phyloP scores from a whole-genome alignment of 768 basidiomycete species.

The Trametes cingulata region DNA sequence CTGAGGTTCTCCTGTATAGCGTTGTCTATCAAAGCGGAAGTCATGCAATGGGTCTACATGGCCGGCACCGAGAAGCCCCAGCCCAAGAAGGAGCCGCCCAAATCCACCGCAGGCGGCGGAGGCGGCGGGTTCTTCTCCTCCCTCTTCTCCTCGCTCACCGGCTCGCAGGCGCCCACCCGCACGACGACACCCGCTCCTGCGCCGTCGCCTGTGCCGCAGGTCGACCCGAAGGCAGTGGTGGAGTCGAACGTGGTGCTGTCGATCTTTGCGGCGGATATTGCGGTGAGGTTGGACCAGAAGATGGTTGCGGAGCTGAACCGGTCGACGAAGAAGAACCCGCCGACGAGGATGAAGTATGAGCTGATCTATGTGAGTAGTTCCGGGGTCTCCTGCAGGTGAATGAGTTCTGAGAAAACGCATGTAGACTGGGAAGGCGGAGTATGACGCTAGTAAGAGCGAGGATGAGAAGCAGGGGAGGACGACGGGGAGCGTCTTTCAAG shows the following conservation, averaged over 20 bases:
- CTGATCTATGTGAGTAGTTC: conserved; percentile 73
- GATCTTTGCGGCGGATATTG: conserved; percentile 66
- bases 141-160: conserved; percentile 39
- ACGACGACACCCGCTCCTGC: conserved; percentile 35
- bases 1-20: conserved; percentile 1
- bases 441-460: conserved; percentile 70
- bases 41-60: conserved; percentile 78
- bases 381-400: too few species aligned
- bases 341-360: conserved; percentile 69
- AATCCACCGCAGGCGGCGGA: conserved; percentile 17
- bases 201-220: conserved; percentile 35
- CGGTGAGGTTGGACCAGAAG: conserved; percentile 65
- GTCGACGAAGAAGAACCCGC: conserved; percentile 95
- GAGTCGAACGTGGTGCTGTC: conserved; percentile 60
- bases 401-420: not conserved
- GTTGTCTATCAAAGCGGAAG: conserved; percentile 75
- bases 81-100: conserved; percentile 33
- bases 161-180: conserved; percentile 33
- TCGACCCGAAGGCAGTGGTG: conserved; percentile 33
- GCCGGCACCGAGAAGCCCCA: conserved; percentile 62
- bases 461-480: conserved; percentile 58
- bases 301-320: conserved; percentile 74
- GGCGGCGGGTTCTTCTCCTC: conserved; percentile 41
- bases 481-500: conserved; percentile 83
- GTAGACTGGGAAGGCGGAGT: conserved; percentile 82